Conservation (phyloP, 73 alveolate genomes). For the Tetrahymena thermophila region DNA sequence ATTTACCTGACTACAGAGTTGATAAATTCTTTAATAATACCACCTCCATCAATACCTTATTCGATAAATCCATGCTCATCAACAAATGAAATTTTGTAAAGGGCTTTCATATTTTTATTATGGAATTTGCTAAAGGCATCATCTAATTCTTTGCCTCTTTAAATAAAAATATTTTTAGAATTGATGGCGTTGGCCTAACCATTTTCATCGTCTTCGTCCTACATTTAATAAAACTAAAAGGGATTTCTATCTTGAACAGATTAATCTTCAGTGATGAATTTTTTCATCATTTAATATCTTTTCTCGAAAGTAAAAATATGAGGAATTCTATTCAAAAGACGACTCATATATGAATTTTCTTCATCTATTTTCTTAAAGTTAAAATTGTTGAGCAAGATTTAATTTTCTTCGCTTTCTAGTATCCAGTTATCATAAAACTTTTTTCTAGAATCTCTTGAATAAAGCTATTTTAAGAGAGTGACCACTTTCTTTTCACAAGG, state of each 20-base stretch:
- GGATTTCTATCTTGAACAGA: neutral
- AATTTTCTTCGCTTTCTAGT: neutral
- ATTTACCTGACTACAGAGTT: conserved; percentile 64
- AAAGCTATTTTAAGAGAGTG: neutral
- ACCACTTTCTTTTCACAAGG: neutral
- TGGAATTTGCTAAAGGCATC: conserved; percentile 60
- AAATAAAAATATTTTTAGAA: neutral
- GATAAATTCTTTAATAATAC: conserved; percentile 88
- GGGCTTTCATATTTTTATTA: conserved; percentile 44
- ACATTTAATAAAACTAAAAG: neutral
- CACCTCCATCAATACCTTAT: conserved; percentile 96
- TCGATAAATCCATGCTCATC: conserved; percentile 68
- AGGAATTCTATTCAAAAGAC: neutral
- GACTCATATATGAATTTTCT: neutral
- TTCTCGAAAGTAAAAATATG: neutral
- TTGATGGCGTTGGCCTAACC: neutral
- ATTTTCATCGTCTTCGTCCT: neutral
- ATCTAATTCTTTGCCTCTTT: conserved; percentile 44
- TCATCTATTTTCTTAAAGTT: neutral
- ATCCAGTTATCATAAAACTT: neutral
- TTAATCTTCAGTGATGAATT: neutral
- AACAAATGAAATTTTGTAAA: conserved; percentile 45
- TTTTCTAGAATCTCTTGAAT: neutral
- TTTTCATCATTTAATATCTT: neutral
- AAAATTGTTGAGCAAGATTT: neutral